Percentiles rank a stretch among this genome's conserved stretches.
Conservation (phyloP, 345 rosid species). For the Arabidopsis arenosa region DNA sequence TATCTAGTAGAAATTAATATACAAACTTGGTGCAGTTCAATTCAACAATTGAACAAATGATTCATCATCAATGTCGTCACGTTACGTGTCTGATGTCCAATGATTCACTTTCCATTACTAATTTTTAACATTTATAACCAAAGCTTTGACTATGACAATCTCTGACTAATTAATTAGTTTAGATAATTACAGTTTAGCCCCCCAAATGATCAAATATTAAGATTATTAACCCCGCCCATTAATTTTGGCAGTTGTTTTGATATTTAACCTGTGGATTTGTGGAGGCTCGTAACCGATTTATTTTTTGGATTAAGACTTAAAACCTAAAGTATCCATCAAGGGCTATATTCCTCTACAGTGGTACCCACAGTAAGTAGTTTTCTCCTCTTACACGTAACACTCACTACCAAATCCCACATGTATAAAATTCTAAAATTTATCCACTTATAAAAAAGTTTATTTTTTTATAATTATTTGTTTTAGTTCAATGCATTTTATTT, state of each 20-base stretch:
- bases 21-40: conserved; percentile 27
- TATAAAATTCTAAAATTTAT: neutral
- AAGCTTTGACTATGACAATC: conserved; percentile 6
- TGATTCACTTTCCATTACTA: conserved; percentile 25
- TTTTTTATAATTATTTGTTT: neutral
- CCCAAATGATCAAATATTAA: neutral
- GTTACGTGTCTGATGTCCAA: conserved; percentile 6
- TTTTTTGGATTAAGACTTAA: neutral
- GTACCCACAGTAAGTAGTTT: conserved; percentile 65
- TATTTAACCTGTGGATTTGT: neutral
- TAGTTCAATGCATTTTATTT: neutral
- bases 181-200: conserved; percentile 10
- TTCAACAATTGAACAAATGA: conserved; percentile 15
- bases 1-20: neutral
- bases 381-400: conserved; percentile 60
- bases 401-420: conserved; percentile 41
- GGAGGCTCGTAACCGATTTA: conserved; percentile 56
- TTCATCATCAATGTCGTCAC: conserved; percentile 56
- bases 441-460: neutral
- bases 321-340: conserved; percentile 6
- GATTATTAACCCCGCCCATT: neutral
- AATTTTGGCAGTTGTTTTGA: neutral
- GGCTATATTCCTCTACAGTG: conserved; percentile 4
- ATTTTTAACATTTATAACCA: conserved; percentile 3
- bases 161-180: neutral